Conservation (phyloP, 2,329 filamentous ascomycete species). For the Zymoseptoria passerinii region DNA sequence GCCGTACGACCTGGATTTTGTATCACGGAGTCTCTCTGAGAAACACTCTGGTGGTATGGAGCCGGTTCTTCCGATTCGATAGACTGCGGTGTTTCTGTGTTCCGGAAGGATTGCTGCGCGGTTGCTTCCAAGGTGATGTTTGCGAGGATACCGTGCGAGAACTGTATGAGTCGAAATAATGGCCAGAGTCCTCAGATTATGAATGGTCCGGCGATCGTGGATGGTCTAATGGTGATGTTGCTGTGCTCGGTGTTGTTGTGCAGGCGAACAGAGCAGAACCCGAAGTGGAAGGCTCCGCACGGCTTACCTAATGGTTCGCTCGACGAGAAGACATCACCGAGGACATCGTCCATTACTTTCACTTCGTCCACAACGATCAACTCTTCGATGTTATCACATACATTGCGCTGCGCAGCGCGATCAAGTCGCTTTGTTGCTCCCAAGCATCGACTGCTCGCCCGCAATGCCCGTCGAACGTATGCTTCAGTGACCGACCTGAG, state of each 20-base stretch:
- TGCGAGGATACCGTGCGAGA: neutral
- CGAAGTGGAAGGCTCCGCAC: neutral
- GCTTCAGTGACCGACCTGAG: slow-evolving; percentile 68
- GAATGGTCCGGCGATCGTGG: neutral
- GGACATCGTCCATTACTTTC: neutral
- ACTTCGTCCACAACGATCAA: neutral
- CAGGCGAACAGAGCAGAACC: neutral
- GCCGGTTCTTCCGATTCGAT: neutral
- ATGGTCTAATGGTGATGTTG: neutral
- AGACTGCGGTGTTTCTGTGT: neutral
- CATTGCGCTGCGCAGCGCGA: slow-evolving; percentile 17
- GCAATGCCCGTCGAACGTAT: slow-evolving; percentile 30
- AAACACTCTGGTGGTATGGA: neutral
- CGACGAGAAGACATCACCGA: neutral
- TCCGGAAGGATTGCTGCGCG: neutral
- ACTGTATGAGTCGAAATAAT: neutral
- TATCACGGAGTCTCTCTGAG: neutral
- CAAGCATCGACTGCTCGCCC: slow-evolving; percentile 9
- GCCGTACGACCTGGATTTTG: neutral
- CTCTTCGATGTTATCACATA: slow-evolving; percentile 15
- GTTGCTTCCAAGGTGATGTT: neutral
- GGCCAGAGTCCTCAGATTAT: neutral
- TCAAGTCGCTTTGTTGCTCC: slow-evolving; percentile 18
- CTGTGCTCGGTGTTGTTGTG: neutral
- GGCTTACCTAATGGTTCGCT: too few relatives aligned